These are phyloP conservation scores for Melaleuca alternifolia DNA, from an alignment of 345 rosid genomes.

Conservation along the genomic window DNA sequence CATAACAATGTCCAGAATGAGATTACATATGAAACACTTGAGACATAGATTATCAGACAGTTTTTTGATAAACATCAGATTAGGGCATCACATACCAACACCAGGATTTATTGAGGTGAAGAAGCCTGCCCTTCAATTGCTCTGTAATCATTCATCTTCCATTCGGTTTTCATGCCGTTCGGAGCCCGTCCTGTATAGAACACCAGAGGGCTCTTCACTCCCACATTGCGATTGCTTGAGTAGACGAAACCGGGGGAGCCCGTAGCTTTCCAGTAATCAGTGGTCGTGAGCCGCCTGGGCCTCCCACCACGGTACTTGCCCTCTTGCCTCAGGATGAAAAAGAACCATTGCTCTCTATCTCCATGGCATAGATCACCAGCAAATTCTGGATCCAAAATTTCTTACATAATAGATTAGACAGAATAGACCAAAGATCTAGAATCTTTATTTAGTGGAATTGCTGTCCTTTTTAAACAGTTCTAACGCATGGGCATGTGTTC, in stretches of 20 bases:
- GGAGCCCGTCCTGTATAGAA: conserved; percentile 44
- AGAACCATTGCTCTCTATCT: conserved; percentile 39
- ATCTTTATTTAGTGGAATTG: not conserved
- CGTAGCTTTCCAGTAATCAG: conserved; percentile 41
- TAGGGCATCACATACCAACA: not conserved
- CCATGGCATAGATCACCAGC: conserved; percentile 13
- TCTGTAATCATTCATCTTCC: conserved; percentile 43
- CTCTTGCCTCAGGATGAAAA: conserved; percentile 34
- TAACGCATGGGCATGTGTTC: not conserved
- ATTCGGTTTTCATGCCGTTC: conserved; percentile 26
- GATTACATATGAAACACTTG: not conserved
- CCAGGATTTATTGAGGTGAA: not conserved
- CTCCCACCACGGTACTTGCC: conserved; percentile 29
- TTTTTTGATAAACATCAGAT: not conserved
- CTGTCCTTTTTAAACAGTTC: not conserved
- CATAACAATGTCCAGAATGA: not conserved
- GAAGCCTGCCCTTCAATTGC: conserved; percentile 10
- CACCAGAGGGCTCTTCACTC: conserved; percentile 35
- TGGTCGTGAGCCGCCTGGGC: conserved; percentile 24
- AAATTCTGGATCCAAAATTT: conserved; percentile 10
- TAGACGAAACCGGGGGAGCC: conserved; percentile 27
- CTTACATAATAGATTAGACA: not conserved
- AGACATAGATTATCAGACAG: not conserved
- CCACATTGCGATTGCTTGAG: conserved; percentile 19
- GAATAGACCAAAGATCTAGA: not conserved